Evolutionary conservation across 2,329 filamentous ascomycete genomes (phyloP).

Genomic region (Monilinia polystroma): DNA sequence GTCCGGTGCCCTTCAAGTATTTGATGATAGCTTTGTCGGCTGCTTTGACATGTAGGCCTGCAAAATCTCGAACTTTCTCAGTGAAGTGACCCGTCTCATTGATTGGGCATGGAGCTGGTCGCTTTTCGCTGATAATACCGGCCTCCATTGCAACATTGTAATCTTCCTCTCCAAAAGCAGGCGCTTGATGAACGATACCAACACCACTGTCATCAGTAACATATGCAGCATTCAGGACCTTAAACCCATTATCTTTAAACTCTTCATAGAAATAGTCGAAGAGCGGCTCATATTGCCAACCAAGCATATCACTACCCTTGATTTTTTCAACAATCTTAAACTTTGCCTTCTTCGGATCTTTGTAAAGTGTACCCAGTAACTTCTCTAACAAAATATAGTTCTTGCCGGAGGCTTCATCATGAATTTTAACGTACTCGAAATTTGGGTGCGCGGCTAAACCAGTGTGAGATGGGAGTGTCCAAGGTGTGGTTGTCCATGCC

Average conservation of each 20-base stretch:
- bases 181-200: slow-evolving; percentile 90
- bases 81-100: slow-evolving; percentile 81
- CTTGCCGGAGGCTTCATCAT: slow-evolving; percentile 78
- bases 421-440: slow-evolving; percentile 84
- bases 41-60: slow-evolving; percentile 83
- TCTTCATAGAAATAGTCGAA: slow-evolving; percentile 89
- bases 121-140: slow-evolving; percentile 74
- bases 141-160: slow-evolving; percentile 76
- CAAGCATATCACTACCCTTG: slow-evolving; percentile 76
- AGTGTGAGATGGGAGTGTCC: slow-evolving; percentile 82
- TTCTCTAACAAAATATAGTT: slow-evolving; percentile 84
- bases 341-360: slow-evolving; percentile 93
- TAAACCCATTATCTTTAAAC: slow-evolving; percentile 82
- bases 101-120: slow-evolving; percentile 86
- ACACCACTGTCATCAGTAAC: slow-evolving; percentile 89
- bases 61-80: slow-evolving; percentile 73
- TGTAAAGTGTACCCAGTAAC: slow-evolving; percentile 79
- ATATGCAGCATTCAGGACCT: slow-evolving; percentile 78
- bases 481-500: slow-evolving; percentile 50
- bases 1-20: slow-evolving; percentile 72
- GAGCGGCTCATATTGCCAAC: slow-evolving; percentile 81
- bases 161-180: slow-evolving; percentile 94
- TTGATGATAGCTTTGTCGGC: slow-evolving; percentile 95
- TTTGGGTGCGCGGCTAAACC: slow-evolving; percentile 75
- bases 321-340: slow-evolving; percentile 79